These are phyloP conservation scores for Endotrypanum monterogeii DNA, from an alignment of 208 protist genomes.

Conservation along the genomic window DNA sequence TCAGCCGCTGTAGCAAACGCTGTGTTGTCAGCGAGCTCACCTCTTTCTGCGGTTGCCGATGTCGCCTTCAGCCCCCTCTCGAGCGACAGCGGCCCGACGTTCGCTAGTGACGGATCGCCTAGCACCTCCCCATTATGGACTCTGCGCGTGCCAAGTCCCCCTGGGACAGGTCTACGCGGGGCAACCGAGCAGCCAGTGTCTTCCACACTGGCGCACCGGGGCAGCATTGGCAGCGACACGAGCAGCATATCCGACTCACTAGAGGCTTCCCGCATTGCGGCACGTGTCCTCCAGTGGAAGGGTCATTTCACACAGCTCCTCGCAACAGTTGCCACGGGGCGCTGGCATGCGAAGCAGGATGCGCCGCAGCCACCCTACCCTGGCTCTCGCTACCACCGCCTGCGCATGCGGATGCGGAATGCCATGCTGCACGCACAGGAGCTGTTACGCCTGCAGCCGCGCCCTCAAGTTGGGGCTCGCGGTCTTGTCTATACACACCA, in stretches of 20 bases:
- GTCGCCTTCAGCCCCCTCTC: conserved; percentile 15
- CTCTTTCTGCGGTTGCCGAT: conserved; percentile 2
- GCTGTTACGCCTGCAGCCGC: conserved; percentile 31
- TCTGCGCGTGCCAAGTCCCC: conserved; percentile 19
- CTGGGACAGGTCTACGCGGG: not conserved
- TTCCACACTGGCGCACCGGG: not conserved
- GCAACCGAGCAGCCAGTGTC: not conserved
- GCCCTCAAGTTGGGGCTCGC: conserved; percentile 9
- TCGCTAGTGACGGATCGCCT: conserved; percentile 17
- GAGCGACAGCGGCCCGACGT: conserved; percentile 21
- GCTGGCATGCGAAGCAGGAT: conserved; percentile 22
- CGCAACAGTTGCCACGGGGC: conserved; percentile 32
- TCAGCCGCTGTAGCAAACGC: conserved; percentile 1
- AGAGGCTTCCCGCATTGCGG: conserved; percentile 8
- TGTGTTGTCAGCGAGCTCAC: conserved; percentile 2
- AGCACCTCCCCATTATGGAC: conserved; percentile 20
- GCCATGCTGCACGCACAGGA: conserved; percentile 24
- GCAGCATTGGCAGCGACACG: conserved; percentile 4
- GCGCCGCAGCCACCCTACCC: conserved; percentile 14
- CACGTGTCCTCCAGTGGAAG: conserved; percentile 27
- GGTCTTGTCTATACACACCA: conserved; percentile 24
- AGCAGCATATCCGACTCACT: conserved; percentile 2
- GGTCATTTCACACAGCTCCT: conserved; percentile 33
- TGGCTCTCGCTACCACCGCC: conserved; percentile 26
- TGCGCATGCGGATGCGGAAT: conserved; percentile 13